Evolutionary conservation across 768 basidiomycete species (phyloP).

Genomic region (Mycena olivaceomarginata): DNA sequence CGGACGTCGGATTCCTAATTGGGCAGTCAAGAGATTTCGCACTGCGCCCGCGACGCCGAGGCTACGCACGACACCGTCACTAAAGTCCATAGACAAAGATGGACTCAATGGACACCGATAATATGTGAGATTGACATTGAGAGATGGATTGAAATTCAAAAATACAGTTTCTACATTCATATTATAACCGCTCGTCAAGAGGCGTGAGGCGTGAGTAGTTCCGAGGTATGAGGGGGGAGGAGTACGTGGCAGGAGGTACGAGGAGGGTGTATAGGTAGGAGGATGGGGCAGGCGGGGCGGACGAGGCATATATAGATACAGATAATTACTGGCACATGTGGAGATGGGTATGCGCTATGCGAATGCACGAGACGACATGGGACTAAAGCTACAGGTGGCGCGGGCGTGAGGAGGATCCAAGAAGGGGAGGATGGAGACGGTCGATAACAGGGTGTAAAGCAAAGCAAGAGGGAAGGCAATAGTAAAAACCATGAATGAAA

Average conservation of each 20-base stretch:
- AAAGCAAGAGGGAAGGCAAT: background rate
- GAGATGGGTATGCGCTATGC: conserved; percentile 17
- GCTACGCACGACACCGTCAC: too few species aligned
- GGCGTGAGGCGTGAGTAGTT: background rate
- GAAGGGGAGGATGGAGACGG: background rate
- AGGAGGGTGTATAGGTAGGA: background rate
- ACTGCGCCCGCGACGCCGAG: too few species aligned
- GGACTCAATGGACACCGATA: background rate
- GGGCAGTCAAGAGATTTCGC: too few species aligned
- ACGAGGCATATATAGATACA: conserved; percentile 42
- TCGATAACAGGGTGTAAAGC: conserved; percentile 8
- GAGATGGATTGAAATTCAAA: background rate
- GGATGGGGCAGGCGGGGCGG: background rate
- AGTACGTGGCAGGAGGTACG: background rate
- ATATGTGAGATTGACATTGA: background rate
- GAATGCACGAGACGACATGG: conserved; percentile 9
- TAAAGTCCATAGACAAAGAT: background rate
- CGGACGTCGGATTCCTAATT: background rate
- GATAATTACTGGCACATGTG: conserved; percentile 39
- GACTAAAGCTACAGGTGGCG: conserved; percentile 41
- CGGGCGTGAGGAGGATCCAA: conserved; percentile 17
- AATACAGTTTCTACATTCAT: conserved; percentile 41
- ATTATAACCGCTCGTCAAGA: conserved; percentile 37
- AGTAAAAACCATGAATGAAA: background rate
- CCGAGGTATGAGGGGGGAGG: background rate